Percentiles rank a stretch among this genome's conserved stretches.
Conservation (phyloP, 2,329 filamentous ascomycete species). For the Esteya vermicola region DNA sequence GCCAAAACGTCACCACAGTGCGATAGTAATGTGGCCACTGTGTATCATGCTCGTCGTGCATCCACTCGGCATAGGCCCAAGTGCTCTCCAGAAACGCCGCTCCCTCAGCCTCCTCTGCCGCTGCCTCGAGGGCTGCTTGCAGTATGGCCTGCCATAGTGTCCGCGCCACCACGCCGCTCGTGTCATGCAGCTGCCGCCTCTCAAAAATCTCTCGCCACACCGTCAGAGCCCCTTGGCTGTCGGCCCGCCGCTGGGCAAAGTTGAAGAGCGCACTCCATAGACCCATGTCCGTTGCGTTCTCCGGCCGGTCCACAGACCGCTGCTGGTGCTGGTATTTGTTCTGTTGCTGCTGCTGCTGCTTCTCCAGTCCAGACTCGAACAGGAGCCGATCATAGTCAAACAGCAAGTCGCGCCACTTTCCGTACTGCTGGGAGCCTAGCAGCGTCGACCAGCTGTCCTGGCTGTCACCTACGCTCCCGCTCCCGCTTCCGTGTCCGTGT, state of each 20-base stretch:
- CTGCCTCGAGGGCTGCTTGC: slow-evolving; percentile 20
- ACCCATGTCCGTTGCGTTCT: slow-evolving; percentile 15
- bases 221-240: slow-evolving; percentile 11
- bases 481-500: no score
- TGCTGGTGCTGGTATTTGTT: not conserved
- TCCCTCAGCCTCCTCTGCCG: slow-evolving; percentile 14
- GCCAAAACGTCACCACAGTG: slow-evolving; percentile 28
- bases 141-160: slow-evolving; percentile 19
- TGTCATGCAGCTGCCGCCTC: slow-evolving; percentile 12
- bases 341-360: not conserved
- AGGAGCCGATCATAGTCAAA: slow-evolving; percentile 13
- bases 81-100: slow-evolving; percentile 20
- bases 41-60: slow-evolving; percentile 22
- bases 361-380: slow-evolving; percentile 12
- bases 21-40: slow-evolving; percentile 36
- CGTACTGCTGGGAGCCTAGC: slow-evolving; percentile 10
- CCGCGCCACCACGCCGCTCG: slow-evolving; percentile 12
- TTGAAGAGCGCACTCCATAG: slow-evolving; percentile 19
- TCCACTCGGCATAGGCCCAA: slow-evolving; percentile 27
- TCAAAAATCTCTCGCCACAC: slow-evolving; percentile 15
- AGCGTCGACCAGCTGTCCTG: slow-evolving; percentile 2
- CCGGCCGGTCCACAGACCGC: slow-evolving; percentile 14
- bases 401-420: slow-evolving; percentile 14
- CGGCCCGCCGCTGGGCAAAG: slow-evolving; percentile 15
- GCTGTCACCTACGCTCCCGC: no score